Base-by-base conservation (phyloP, 495 filamentous ascomycete species). In the Penicillium herquei region DNA sequence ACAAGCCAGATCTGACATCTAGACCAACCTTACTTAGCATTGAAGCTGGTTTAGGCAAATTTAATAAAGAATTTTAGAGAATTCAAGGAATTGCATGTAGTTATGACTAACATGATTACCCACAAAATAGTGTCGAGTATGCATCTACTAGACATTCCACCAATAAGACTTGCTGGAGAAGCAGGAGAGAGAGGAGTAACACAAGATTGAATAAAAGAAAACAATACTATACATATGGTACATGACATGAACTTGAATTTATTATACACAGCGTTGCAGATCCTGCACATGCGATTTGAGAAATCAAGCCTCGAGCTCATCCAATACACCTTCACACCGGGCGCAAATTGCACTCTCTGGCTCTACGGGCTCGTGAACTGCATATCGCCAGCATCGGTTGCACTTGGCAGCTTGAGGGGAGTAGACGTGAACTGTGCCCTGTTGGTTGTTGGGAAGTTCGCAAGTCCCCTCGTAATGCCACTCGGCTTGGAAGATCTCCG, bases 311-410 rank as follows among this genome's bases (percentile, higher is more conserved):
- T 69, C 67, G 33, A 78, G 49, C 42, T 75, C 71, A 16, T 69
- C 59, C 7, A 91, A 79, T 9, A 90, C 86, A 2, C 84, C 14
- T 1, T 87, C 82, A 70, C 93, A 96, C 61, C 91, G 78, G 49
- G 70, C 70, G 70, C 93, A 96, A 44, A 95, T 72, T 54, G 70
- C 68, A 16, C 86, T 84, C 67, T 85, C 79, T 35, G 70, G 65
- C 9, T 74, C 70, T 21, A 81, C 79, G 16, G 58, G 32, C 10
- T 71, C 57, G 42, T 68, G 64, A 33, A 78, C 72, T 12, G 84
- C 80, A 72, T 87, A 96, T 52, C 87, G 83, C 94, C 94, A 97
- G 73, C 94, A 97, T 42, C 93, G 81, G 3, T 82, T 78, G 62
- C 93, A 98, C 65, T 98, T 98, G 41, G 72, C 51, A 4, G 82